Percentiles rank a stretch among this genome's conserved stretches.
phyloP scores from a whole-genome alignment of 495 filamentous ascomycete genomes.

The Jackrogersella multiformis region DNA sequence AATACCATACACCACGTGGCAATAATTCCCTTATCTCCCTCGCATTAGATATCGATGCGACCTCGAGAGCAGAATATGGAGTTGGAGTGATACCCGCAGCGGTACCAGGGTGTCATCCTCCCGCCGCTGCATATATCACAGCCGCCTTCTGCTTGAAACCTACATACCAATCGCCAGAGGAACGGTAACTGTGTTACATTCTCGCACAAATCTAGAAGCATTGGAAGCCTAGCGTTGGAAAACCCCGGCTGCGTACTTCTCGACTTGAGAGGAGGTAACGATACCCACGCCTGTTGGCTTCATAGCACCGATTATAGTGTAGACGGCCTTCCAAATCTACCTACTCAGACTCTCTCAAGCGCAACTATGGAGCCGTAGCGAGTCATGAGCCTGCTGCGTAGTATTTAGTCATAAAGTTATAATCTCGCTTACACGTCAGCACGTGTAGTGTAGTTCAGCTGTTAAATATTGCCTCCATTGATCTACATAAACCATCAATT shows the following conservation, averaged over 20 bases:
- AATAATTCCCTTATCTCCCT: too few relatives aligned
- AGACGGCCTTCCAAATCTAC: too few relatives aligned
- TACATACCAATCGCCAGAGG: background rate
- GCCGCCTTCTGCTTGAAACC: too few relatives aligned
- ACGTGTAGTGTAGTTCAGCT: too few relatives aligned
- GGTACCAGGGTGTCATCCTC: background rate
- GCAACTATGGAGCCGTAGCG: background rate
- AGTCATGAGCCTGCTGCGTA: too few relatives aligned
- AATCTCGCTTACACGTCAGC: background rate
- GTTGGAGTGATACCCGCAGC: background rate
- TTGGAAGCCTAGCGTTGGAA: too few relatives aligned
- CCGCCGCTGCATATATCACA: slow-evolving; percentile 1
- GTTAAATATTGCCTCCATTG: background rate
- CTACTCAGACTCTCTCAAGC: background rate
- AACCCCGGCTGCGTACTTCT: background rate
- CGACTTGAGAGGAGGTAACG: too few relatives aligned
- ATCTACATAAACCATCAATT: background rate
- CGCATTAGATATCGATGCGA: background rate
- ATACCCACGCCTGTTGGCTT: too few relatives aligned
- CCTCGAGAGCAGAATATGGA: background rate
- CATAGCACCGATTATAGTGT: too few relatives aligned
- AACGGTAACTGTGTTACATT: slow-evolving; percentile 1
- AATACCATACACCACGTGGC: slow-evolving; percentile 1
- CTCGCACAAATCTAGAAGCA: background rate
- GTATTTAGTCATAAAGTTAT: background rate